Conservation (phyloP, 331 rosid species). For the Acacia pycnantha region DNA sequence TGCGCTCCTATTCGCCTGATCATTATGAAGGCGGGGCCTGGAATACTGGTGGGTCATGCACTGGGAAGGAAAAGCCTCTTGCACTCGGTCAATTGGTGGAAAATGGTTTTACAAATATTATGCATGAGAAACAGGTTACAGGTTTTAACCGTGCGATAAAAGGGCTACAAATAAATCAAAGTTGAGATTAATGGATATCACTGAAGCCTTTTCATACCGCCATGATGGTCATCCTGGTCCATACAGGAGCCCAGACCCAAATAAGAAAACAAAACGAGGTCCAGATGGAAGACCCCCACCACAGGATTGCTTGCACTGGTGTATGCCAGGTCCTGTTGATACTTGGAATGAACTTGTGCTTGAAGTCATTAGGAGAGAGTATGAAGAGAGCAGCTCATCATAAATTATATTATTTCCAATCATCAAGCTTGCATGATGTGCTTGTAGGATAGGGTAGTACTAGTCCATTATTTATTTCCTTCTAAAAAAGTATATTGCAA, state of each 20-base stretch:
- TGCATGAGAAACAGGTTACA: slow-evolving; percentile 60
- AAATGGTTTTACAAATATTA: slow-evolving; percentile 51
- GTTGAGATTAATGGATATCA: slow-evolving; percentile 61
- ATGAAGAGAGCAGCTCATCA: slow-evolving; percentile 35
- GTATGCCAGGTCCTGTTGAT: slow-evolving; percentile 84
- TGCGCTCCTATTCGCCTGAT: slow-evolving; percentile 72
- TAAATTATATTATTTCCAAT: slow-evolving; percentile 14
- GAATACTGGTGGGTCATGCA: slow-evolving; percentile 82
- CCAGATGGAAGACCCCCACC: slow-evolving; percentile 77
- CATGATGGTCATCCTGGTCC: slow-evolving; percentile 86
- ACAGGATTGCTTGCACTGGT: slow-evolving; percentile 84
- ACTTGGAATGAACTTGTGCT: slow-evolving; percentile 71
- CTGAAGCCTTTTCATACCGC: slow-evolving; percentile 58
- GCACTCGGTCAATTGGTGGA: slow-evolving; percentile 49
- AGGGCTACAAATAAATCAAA: slow-evolving; percentile 48
- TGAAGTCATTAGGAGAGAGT: slow-evolving; percentile 56
- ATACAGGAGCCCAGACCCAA: slow-evolving; percentile 55
- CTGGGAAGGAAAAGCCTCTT: slow-evolving; percentile 67
- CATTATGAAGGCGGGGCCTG: slow-evolving; percentile 76
- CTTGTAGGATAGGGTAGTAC: slow-evolving; percentile 3
- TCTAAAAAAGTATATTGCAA: slow-evolving; percentile 9
- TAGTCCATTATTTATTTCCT: background rate
- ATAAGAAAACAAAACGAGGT: slow-evolving; percentile 61
- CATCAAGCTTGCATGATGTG: slow-evolving; percentile 15
- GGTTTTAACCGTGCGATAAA: slow-evolving; percentile 49